A percentile compares a stretch with the other conserved stretches of the same genome.
Evolutionary conservation across 495 filamentous ascomycete genomes (phyloP).

Genomic region (Podospora pseudoanserina): DNA sequence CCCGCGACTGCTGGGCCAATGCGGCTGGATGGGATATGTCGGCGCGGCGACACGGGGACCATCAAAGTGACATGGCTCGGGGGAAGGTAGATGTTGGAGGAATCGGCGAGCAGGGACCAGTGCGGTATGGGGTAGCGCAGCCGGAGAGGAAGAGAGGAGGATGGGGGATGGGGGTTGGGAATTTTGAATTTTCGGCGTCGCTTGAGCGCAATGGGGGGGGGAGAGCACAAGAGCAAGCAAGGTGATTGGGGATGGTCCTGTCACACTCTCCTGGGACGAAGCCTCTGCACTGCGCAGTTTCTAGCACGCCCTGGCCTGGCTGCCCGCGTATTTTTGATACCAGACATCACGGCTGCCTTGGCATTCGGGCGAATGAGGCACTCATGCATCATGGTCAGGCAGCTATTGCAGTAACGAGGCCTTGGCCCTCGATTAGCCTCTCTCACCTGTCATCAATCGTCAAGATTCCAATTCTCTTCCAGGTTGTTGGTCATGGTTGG

Average conservation of each 20-base stretch:
- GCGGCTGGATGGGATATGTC: slow-evolving; percentile 31
- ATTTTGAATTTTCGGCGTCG: slow-evolving; percentile 39
- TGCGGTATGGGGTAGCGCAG: slow-evolving; percentile 21
- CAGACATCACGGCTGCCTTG: slow-evolving; percentile 19
- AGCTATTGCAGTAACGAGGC: slow-evolving; percentile 17
- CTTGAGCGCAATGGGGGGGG: slow-evolving; percentile 34
- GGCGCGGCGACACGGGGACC: slow-evolving; percentile 31
- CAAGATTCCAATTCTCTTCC: no score
- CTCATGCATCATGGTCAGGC: slow-evolving; percentile 27
- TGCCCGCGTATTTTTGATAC: slow-evolving; percentile 35
- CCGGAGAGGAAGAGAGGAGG: slow-evolving; percentile 26
- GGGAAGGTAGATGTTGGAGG: slow-evolving; percentile 16
- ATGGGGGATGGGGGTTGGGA: slow-evolving; percentile 40
- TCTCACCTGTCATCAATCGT: no score
- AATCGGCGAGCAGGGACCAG: slow-evolving; percentile 27
- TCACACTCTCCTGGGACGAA: slow-evolving; percentile 23
- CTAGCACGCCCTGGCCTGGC: slow-evolving; percentile 25
- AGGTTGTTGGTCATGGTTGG: background rate
- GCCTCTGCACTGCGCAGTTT: slow-evolving; percentile 28
- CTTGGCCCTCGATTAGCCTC: slow-evolving; percentile 31
- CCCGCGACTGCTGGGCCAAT: slow-evolving; percentile 31
- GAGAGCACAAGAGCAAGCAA: slow-evolving; percentile 29
- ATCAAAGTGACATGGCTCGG: slow-evolving; percentile 39
- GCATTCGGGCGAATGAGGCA: slow-evolving; percentile 29
- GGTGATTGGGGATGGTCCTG: slow-evolving; percentile 35